Evolutionary conservation across 768 basidiomycete genomes (phyloP).

Genomic region (Lactarius deliciosus): DNA sequence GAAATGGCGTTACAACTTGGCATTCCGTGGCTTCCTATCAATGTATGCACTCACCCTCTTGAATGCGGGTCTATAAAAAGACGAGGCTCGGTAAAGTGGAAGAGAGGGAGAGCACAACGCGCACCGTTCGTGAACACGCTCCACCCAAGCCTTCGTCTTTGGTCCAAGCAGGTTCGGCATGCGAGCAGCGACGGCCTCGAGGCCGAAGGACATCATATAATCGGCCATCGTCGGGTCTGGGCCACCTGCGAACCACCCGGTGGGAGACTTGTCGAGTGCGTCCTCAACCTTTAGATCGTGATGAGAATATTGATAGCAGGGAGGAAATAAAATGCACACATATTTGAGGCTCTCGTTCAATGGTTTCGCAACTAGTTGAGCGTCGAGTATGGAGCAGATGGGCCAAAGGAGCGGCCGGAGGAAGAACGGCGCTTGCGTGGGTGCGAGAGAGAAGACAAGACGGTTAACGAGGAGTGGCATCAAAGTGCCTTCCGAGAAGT

Average conservation of each 20-base stretch:
- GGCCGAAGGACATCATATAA: slow-evolving; percentile 45
- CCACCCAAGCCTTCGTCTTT: slow-evolving; percentile 40
- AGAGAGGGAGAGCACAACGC: slow-evolving; percentile 5
- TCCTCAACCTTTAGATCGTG: slow-evolving; percentile 15
- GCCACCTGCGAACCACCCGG: slow-evolving; percentile 42
- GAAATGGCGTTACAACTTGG: slow-evolving; percentile 6
- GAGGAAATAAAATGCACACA: slow-evolving; percentile 30
- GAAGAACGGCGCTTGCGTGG: slow-evolving; percentile 38
- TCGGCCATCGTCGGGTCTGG: slow-evolving; percentile 46
- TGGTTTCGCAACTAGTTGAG: slow-evolving; percentile 33
- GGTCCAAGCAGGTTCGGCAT: slow-evolving; percentile 34
- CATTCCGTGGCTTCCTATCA: neutral
- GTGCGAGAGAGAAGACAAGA: slow-evolving; percentile 37
- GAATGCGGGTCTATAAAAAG: slow-evolving; percentile 36
- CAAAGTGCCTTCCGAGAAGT: slow-evolving; percentile 45
- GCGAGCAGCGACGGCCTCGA: slow-evolving; percentile 35
- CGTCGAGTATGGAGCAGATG: slow-evolving; percentile 35
- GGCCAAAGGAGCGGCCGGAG: slow-evolving; percentile 38
- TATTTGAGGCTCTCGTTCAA: slow-evolving; percentile 35
- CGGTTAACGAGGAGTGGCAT: slow-evolving; percentile 43
- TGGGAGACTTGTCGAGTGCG: slow-evolving; percentile 21
- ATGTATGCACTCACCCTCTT: slow-evolving; percentile 33
- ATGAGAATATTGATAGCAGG: slow-evolving; percentile 3
- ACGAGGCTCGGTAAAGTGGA: neutral
- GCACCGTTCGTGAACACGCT: slow-evolving; percentile 42